A percentile compares a stretch with the other conserved stretches of the same genome.
phyloP scores from a whole-genome alignment of 768 basidiomycete genomes.

The Tulasnella sp. region DNA sequence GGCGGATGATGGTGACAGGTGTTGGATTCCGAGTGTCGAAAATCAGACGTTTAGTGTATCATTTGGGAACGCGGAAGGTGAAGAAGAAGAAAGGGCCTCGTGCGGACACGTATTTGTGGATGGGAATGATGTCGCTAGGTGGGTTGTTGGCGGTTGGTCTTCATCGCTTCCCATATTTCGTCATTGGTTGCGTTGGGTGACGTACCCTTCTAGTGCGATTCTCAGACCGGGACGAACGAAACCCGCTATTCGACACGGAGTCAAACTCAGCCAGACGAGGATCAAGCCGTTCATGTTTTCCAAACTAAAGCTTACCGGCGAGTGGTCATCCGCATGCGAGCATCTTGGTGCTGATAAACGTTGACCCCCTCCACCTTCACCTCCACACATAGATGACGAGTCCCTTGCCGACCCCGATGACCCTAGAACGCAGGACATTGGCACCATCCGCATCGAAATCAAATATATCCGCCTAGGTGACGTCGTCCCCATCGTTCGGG shows the following conservation, averaged over 20 bases:
- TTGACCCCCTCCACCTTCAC: too few species aligned
- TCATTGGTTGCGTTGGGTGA: background rate
- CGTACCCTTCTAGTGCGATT: background rate
- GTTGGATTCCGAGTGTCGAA: constrained; percentile 6
- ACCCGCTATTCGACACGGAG: constrained; percentile 2
- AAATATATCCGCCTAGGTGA: constrained; percentile 7
- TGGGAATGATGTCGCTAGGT: constrained; percentile 6
- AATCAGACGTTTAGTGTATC: constrained; percentile 8
- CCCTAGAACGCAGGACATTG: constrained; percentile 11
- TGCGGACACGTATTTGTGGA: constrained; percentile 7
- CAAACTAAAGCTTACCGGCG: constrained; percentile 7
- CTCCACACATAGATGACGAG: constrained; percentile 12
- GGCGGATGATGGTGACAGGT: background rate
- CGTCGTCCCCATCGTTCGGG: background rate
- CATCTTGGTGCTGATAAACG: too few species aligned
- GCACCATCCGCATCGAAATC: constrained; percentile 15
- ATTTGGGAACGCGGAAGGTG: constrained; percentile 5
- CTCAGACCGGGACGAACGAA: background rate
- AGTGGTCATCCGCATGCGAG: too few species aligned
- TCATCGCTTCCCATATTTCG: background rate
- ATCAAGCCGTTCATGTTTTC: constrained; percentile 6
- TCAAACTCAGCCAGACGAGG: background rate
- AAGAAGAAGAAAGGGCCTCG: constrained; percentile 4
- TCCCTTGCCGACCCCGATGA: constrained; percentile 8
- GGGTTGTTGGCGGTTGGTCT: background rate